Base-by-base conservation (phyloP, 805 yeast genomes). In the Maudiozyma turicensis region DNA sequence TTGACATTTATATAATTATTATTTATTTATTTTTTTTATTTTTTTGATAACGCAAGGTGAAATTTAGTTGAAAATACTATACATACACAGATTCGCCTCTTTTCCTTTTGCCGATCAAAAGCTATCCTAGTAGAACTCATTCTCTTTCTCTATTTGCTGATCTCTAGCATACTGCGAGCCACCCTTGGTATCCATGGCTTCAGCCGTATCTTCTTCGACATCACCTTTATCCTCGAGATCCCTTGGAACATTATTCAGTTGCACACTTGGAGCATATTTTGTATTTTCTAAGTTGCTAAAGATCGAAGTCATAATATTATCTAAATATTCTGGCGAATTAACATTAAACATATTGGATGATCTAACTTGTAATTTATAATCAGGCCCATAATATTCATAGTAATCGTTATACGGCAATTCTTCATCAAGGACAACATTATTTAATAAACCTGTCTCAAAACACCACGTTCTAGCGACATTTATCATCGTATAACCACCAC, bases 271-370 rank as follows among this genome's bases (percentile, higher is more conserved):
- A 0, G 97, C 95, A 67, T 84, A 88, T 67, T 86, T 83, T n/a
- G 97, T 88, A 58, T 86, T 80, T 59, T 88, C 95, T 61, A 91
- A 72, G 69, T 86, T 89, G 51, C 78, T 72, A 48, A 84, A 75
- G 48, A 91, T 85, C 58, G 84, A 86, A 10, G 86, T 76, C 60
- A 88, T 71, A 46, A 91, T 82, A 66, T 87, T 85, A 67, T 88
- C 87, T 58, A 91, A 73, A 64, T 89, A 91, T 66, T 90, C 97
- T 28, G 95, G 91, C 28, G 91, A 80, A 69, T 91, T 91, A 46
- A 96, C 96, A 68, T 91, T 91, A 71, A 85, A 86, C 98, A 91
- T 91, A 69, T 91, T 91, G 10, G 95, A 84, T 10, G 96, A 95
- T 55, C 96, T 76, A 45, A 91, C 99, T 63, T 91, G 96, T 52